Evolutionary conservation across 1,284 basidiomycete genomes (phyloP).

Genomic region (Moesziomyces sp.): DNA sequence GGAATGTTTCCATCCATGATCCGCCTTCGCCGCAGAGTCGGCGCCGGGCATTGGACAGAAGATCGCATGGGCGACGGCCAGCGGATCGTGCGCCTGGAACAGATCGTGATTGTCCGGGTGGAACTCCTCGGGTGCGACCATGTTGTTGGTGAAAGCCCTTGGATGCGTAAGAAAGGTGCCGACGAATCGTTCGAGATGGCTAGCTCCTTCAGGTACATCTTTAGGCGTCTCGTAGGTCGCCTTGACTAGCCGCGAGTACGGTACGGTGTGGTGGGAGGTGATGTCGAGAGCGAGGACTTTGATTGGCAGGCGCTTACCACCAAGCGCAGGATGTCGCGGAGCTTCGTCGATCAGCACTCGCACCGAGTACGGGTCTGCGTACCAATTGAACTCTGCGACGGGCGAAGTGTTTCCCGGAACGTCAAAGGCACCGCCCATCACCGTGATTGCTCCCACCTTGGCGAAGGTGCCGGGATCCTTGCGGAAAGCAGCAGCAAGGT

Average conservation of each 20-base stretch:
- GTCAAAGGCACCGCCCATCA: conserved; percentile 97
- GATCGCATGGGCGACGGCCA: conserved; percentile 63
- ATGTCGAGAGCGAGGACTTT: conserved; percentile 62
- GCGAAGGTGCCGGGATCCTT: conserved; percentile 74
- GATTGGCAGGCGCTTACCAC: conserved; percentile 42
- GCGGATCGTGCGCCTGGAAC: conserved; percentile 63
- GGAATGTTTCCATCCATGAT: conserved; percentile 35
- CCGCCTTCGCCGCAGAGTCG: conserved; percentile 2
- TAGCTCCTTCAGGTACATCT: conserved; percentile 13
- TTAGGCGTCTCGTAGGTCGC: conserved; percentile 29
- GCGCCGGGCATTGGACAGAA: conserved; percentile 30
- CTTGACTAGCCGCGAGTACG: conserved; percentile 53
- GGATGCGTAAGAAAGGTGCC: conserved; percentile 59
- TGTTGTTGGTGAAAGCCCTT: conserved; percentile 59
- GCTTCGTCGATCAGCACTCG: conserved; percentile 56
- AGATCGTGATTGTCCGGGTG: conserved; percentile 55
- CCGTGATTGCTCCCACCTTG: conserved; percentile 76
- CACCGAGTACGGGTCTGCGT: conserved; percentile 89
- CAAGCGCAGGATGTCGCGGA: conserved; percentile 25
- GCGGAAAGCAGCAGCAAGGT: conserved; percentile 78
- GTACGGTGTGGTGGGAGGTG: conserved; percentile 56
- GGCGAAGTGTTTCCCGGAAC: conserved; percentile 86
- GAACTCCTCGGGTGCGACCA: conserved; percentile 52
- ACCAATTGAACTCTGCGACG: conserved; percentile 82
- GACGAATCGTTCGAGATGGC: conserved; percentile 44